phyloP scores from a whole-genome alignment of 129 eudicot species.

The Chrysanthemum lavandulifolium region DNA sequence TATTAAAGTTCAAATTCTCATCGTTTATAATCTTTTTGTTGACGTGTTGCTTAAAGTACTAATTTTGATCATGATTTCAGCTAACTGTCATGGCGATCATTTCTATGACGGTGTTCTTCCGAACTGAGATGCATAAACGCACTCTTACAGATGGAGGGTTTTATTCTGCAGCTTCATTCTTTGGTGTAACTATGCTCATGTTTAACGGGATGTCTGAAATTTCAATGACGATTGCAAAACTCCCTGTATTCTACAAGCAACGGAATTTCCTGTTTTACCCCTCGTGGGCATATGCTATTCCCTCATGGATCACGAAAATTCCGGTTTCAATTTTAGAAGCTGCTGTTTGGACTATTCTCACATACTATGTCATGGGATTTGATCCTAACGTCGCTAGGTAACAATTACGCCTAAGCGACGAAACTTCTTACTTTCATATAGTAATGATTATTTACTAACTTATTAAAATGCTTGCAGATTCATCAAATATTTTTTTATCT shows the following conservation, averaged over 20 bases:
- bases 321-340: constrained; percentile 62
- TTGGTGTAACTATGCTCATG: constrained; percentile 37
- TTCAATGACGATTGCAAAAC: constrained; percentile 72
- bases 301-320: constrained; percentile 65
- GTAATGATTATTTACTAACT: constrained; percentile 14
- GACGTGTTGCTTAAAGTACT: neutral
- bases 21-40: constrained; percentile 1
- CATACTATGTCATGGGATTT: constrained; percentile 75
- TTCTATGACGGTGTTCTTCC: constrained; percentile 58
- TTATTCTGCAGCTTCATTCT: constrained; percentile 56
- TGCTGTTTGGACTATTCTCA: constrained; percentile 50
- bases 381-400: constrained; percentile 78
- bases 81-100: constrained; percentile 44
- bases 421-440: too few relatives aligned
- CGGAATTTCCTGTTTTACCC: constrained; percentile 76
- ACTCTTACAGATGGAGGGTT: constrained; percentile 45
- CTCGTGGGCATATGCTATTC: constrained; percentile 72
- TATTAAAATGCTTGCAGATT: constrained; percentile 44
- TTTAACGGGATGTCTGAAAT: constrained; percentile 73
- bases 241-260: constrained; percentile 81
- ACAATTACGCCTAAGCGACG: too few relatives aligned
- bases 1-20: neutral
- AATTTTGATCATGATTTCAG: constrained; percentile 30
- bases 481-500: constrained; percentile 40
- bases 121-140: constrained; percentile 58